phyloP scores from a whole-genome alignment of 2,329 filamentous ascomycete species.

The Colletotrichum salicis region DNA sequence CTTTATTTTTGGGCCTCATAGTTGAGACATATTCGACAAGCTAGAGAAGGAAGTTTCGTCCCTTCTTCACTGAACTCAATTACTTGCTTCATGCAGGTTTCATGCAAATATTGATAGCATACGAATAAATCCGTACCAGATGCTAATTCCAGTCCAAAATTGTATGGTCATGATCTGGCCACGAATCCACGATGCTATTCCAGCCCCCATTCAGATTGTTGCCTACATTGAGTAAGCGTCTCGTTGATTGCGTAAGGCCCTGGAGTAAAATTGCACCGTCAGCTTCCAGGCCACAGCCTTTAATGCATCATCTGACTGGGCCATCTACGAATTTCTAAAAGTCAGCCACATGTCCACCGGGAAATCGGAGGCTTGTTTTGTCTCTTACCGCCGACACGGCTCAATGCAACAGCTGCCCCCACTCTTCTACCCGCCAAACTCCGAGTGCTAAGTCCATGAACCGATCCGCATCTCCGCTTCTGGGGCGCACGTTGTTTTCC shows the following conservation, averaged over 20 bases:
- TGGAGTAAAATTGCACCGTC: not conserved
- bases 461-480: slow-evolving; percentile 18
- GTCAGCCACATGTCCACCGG: not conserved
- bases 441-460: slow-evolving; percentile 35
- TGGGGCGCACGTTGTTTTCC: not conserved
- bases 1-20: not conserved
- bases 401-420: slow-evolving; percentile 23
- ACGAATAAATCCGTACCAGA: not conserved
- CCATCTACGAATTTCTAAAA: not conserved
- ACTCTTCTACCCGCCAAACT: slow-evolving; percentile 32
- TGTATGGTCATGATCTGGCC: not conserved
- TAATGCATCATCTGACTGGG: not conserved
- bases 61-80: not conserved
- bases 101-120: not conserved
- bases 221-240: not conserved
- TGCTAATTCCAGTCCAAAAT: not conserved
- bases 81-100: not conserved
- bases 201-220: not conserved
- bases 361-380: slow-evolving; percentile 12
- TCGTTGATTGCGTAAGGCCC: not conserved
- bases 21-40: not conserved
- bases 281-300: not conserved
- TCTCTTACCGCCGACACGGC: slow-evolving; percentile 26
- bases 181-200: not conserved
- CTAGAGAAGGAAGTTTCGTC: not conserved